A percentile compares a stretch with the other conserved stretches of the same genome.
Conservation (phyloP, 768 basidiomycete genomes). For the Pleurotus platypus region DNA sequence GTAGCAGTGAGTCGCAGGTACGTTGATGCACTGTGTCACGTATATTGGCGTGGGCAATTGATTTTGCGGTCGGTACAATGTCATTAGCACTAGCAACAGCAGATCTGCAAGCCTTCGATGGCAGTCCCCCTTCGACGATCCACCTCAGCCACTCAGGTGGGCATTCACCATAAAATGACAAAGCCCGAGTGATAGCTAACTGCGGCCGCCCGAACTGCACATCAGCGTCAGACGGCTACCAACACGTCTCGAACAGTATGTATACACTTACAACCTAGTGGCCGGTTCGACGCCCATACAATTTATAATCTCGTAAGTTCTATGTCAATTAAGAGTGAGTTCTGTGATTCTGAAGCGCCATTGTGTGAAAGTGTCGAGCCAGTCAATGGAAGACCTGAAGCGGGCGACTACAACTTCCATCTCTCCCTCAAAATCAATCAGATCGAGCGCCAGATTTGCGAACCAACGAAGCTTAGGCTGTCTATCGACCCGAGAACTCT, state of each 20-base stretch:
- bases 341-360: background rate
- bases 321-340: background rate
- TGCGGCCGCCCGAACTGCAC: background rate
- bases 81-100: constrained; percentile 3
- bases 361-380: constrained; percentile 38
- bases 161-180: background rate
- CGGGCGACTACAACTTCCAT: constrained; percentile 49
- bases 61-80: background rate
- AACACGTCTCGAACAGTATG: constrained; percentile 35
- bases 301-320: constrained; percentile 49
- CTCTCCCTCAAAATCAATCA: constrained; percentile 52
- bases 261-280: constrained; percentile 50
- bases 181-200: background rate
- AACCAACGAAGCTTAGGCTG: constrained; percentile 43
- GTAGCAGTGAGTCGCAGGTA: constrained; percentile 8
- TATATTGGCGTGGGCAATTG: constrained; percentile 4
- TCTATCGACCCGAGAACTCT: constrained; percentile 50
- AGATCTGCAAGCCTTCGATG: constrained; percentile 5
- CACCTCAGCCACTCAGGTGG: constrained; percentile 1
- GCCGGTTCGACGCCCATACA: constrained; percentile 41
- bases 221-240: background rate
- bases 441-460: constrained; percentile 50
- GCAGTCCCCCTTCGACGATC: constrained; percentile 4
- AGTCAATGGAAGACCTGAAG: constrained; percentile 30
- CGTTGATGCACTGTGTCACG: background rate